phyloP scores from a whole-genome alignment of 1,139 yeast genomes.

The Yamadazyma songkhlaensis region DNA sequence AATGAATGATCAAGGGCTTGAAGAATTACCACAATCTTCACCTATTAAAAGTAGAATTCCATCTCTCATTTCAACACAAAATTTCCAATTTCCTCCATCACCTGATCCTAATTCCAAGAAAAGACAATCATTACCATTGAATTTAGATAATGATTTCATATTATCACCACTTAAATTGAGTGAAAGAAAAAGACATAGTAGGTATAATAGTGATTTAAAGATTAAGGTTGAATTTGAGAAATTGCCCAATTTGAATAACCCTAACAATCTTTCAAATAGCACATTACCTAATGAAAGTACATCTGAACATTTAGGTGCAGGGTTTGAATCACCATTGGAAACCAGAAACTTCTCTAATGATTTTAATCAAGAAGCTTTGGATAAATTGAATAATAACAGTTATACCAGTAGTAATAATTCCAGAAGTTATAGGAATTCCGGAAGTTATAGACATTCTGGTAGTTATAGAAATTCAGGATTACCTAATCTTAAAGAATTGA shows the following conservation, averaged over 20 bases:
- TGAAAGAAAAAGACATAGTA: slow-evolving; percentile 26
- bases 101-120: slow-evolving; percentile 28
- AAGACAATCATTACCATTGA: slow-evolving; percentile 37
- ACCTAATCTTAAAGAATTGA: slow-evolving; percentile 3
- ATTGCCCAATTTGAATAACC: not conserved
- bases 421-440: not conserved
- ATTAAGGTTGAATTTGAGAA: slow-evolving; percentile 45
- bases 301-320: slow-evolving; percentile 4
- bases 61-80: slow-evolving; percentile 14
- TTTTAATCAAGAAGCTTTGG: slow-evolving; percentile 11
- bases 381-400: slow-evolving; percentile 5
- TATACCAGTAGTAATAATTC: slow-evolving; percentile 1
- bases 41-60: slow-evolving; percentile 15
- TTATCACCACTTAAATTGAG: slow-evolving; percentile 44
- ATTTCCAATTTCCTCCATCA: slow-evolving; percentile 31
- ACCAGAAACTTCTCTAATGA: slow-evolving; percentile 3
- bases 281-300: slow-evolving; percentile 1
- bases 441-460: not conserved
- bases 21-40: slow-evolving; percentile 14
- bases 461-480: slow-evolving; percentile 1
- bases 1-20: not conserved
- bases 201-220: slow-evolving; percentile 45
- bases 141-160: slow-evolving; percentile 35
- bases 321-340: slow-evolving; percentile 3
- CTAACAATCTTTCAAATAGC: not conserved